Percentiles rank a stretch among this genome's conserved stretches.
Conservation (phyloP, 768 basidiomycete genomes). For the Hericium rajendrae region DNA sequence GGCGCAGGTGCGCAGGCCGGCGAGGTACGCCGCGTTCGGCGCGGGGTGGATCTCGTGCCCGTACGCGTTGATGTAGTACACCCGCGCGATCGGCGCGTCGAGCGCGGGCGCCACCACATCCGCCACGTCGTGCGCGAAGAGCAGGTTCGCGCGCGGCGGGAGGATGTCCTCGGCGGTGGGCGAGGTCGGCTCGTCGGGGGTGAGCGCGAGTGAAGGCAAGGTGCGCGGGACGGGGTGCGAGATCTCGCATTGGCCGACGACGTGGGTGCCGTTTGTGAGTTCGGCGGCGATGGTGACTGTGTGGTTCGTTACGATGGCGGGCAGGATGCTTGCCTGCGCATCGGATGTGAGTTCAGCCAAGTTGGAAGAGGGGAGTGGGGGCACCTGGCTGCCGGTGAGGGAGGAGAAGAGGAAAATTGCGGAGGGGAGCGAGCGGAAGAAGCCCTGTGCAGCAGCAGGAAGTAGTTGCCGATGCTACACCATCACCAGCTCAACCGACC, state of each 20-base stretch:
- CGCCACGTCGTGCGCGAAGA: slow-evolving; percentile 44
- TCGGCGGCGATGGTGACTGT: slow-evolving; percentile 94
- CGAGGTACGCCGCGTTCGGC: slow-evolving; percentile 75
- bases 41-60: slow-evolving; percentile 87
- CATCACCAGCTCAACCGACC: not conserved
- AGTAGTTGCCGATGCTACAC: slow-evolving; percentile 40
- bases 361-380: not conserved
- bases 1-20: slow-evolving; percentile 48
- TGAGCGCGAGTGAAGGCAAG: not conserved
- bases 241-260: slow-evolving; percentile 91
- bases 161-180: slow-evolving; percentile 47
- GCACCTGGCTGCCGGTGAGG: slow-evolving; percentile 68
- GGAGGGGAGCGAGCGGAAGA: slow-evolving; percentile 87
- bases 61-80: slow-evolving; percentile 87
- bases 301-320: slow-evolving; percentile 88
- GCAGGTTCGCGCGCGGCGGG: slow-evolving; percentile 46
- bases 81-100: slow-evolving; percentile 48
- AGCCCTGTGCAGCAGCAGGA: slow-evolving; percentile 76
- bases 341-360: too few relatives aligned
- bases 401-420: slow-evolving; percentile 92
- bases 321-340: slow-evolving; percentile 65
- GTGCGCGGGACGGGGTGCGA: slow-evolving; percentile 59
- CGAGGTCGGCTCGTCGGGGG: slow-evolving; percentile 26
- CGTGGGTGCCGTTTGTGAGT: slow-evolving; percentile 64
- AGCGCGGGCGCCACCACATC: slow-evolving; percentile 37